Evolutionary conservation across 805 yeast species (phyloP).

Genomic region (Nakazawaea wickerhamii): DNA sequence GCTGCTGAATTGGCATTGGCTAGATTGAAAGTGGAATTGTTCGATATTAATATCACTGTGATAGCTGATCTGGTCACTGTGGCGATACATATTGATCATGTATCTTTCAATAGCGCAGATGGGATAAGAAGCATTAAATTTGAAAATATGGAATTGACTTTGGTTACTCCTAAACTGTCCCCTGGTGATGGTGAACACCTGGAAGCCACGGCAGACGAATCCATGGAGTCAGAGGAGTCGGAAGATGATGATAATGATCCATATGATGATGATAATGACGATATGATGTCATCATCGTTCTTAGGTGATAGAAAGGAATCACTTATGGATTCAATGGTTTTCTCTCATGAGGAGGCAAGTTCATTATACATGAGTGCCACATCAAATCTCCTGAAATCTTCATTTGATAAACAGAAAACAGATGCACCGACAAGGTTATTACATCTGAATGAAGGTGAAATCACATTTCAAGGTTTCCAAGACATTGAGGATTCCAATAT

Average conservation of each 20-base stretch:
- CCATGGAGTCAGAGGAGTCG: slow-evolving; percentile 8
- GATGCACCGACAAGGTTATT: slow-evolving; percentile 17
- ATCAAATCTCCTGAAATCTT: slow-evolving; percentile 37
- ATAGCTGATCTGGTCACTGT: slow-evolving; percentile 39
- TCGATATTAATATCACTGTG: slow-evolving; percentile 41
- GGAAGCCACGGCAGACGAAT: slow-evolving; percentile 6
- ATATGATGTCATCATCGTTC: slow-evolving; percentile 27
- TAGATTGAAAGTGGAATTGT: slow-evolving; percentile 47
- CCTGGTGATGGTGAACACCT: slow-evolving; percentile 20
- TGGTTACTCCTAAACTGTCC: slow-evolving; percentile 35
- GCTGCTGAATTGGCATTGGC: slow-evolving; percentile 67
- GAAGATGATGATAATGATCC: slow-evolving; percentile 18
- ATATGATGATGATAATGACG: slow-evolving; percentile 23
- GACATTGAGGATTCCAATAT: slow-evolving; percentile 30
- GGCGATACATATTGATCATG: slow-evolving; percentile 28
- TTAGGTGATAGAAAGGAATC: slow-evolving; percentile 17
- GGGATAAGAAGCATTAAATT: slow-evolving; percentile 39
- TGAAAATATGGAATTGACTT: slow-evolving; percentile 33
- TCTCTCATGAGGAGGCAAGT: slow-evolving; percentile 63
- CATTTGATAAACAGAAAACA: slow-evolving; percentile 1
- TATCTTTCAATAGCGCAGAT: slow-evolving; percentile 33
- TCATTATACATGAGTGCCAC: slow-evolving; percentile 82
- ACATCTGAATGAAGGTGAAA: slow-evolving; percentile 30
- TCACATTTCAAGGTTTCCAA: slow-evolving; percentile 45
- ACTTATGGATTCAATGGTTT: slow-evolving; percentile 51